A percentile compares a stretch with the other conserved stretches of the same genome.
Evolutionary conservation across 176 grass and related monocot species (phyloP).

Genomic region (Oryza brachyantha): DNA sequence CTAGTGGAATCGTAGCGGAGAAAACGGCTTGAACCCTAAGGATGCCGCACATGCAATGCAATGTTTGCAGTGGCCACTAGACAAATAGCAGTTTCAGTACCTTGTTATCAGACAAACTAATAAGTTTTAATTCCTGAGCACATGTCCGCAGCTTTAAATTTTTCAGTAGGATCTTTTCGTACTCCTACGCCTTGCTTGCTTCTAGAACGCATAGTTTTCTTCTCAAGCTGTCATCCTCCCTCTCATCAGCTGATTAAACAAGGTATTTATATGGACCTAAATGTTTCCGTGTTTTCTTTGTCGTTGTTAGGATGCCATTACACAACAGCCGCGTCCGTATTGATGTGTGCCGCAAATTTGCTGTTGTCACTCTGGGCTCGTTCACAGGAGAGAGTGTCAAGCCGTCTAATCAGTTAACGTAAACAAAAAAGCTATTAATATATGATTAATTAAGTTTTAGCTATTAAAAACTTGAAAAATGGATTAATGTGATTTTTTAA

Average conservation of each 20-base stretch:
- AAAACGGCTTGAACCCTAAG: neutral
- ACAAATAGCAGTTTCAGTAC: neutral
- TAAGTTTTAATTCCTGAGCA: neutral
- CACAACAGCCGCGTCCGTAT: neutral
- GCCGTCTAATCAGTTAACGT: no score
- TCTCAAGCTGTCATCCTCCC: neutral
- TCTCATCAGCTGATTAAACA: neutral
- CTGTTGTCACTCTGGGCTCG: no score
- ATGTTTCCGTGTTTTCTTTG: neutral
- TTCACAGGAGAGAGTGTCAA: no score
- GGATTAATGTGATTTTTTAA: no score
- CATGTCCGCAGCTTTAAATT: neutral
- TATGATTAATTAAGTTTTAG: no score
- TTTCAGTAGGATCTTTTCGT: neutral
- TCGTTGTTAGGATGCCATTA: neutral
- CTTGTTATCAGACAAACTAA: neutral
- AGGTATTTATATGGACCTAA: constrained; percentile 5
- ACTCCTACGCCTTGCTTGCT: neutral
- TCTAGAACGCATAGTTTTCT: neutral
- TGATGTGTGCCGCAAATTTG: neutral
- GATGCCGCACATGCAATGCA: neutral
- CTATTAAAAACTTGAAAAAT: no score
- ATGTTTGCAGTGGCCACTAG: neutral
- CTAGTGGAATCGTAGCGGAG: neutral
- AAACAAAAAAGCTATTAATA: no score